Conservation (phyloP, 2,329 filamentous ascomycete genomes). For the Calycina herbarum region DNA sequence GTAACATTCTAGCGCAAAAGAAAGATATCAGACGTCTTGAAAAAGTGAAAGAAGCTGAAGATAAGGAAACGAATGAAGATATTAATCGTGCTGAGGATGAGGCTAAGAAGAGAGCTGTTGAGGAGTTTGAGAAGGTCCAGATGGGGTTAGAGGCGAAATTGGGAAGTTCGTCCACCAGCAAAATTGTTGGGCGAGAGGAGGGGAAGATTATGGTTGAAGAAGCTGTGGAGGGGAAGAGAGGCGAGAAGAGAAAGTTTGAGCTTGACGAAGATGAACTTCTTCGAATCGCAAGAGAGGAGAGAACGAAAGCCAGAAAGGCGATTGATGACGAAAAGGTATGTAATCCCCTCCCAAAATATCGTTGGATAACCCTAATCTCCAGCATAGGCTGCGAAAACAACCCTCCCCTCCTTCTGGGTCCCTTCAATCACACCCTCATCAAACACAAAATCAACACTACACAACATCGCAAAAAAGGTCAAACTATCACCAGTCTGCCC, state of each 20-base stretch:
- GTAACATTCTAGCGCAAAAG: slow-evolving; percentile 85
- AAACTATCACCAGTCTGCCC: slow-evolving; percentile 77
- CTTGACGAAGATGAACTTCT: slow-evolving; percentile 75
- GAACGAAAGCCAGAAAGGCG: slow-evolving; percentile 65
- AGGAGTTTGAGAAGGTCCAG: slow-evolving; percentile 83
- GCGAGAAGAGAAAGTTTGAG: slow-evolving; percentile 74
- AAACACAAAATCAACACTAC: slow-evolving; percentile 56
- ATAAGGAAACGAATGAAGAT: slow-evolving; percentile 62
- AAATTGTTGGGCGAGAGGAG: slow-evolving; percentile 43
- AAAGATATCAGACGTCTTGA: slow-evolving; percentile 86
- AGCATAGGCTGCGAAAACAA: slow-evolving; percentile 57
- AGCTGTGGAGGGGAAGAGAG: slow-evolving; percentile 37
- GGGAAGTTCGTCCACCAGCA: slow-evolving; percentile 35
- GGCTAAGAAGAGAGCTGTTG: slow-evolving; percentile 66
- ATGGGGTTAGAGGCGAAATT: slow-evolving; percentile 57
- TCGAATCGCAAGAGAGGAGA: slow-evolving; percentile 68
- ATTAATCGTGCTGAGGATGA: slow-evolving; percentile 65
- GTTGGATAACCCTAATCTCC: neutral
- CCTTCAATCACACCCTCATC: slow-evolving; percentile 76
- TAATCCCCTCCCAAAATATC: slow-evolving; percentile 4
- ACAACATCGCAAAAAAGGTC: slow-evolving; percentile 56
- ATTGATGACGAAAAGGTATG: slow-evolving; percentile 71
- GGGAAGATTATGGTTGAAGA: slow-evolving; percentile 46
- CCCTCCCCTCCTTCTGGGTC: slow-evolving; percentile 88
- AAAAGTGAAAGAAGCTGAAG: slow-evolving; percentile 60